phyloP scores from a whole-genome alignment of 768 basidiomycete genomes.

The Russula brevipes region DNA sequence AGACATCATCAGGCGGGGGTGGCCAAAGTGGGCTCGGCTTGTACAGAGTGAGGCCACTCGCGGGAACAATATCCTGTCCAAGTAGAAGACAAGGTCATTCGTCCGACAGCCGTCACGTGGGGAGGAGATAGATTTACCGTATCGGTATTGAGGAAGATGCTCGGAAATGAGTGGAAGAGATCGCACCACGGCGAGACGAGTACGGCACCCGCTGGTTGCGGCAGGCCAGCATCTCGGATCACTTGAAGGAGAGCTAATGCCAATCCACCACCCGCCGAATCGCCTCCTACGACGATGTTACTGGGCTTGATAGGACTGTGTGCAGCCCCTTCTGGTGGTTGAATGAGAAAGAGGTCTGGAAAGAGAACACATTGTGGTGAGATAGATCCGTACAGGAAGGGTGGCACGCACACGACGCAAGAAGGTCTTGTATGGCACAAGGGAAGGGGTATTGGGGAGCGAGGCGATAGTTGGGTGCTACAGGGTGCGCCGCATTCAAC shows the following conservation, averaged over 20 bases:
- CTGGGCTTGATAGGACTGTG: slow-evolving; percentile 78
- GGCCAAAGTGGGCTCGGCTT: slow-evolving; percentile 78
- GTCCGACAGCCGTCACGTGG: neutral
- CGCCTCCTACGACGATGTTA: slow-evolving; percentile 82
- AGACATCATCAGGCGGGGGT: slow-evolving; percentile 63
- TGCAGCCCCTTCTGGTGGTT: slow-evolving; percentile 71
- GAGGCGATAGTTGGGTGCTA: slow-evolving; percentile 74
- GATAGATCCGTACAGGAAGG: slow-evolving; percentile 24
- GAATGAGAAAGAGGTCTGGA: slow-evolving; percentile 82
- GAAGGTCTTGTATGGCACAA: slow-evolving; percentile 80
- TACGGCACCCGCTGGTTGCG: slow-evolving; percentile 80
- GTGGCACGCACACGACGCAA: slow-evolving; percentile 65
- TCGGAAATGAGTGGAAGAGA: slow-evolving; percentile 90
- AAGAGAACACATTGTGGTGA: neutral
- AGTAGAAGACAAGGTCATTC: neutral
- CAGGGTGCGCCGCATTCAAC: slow-evolving; percentile 21
- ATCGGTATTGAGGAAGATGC: slow-evolving; percentile 74
- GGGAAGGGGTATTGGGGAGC: slow-evolving; percentile 98
- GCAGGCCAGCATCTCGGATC: slow-evolving; percentile 80
- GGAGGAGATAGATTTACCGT: slow-evolving; percentile 46
- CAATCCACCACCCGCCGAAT: slow-evolving; percentile 93
- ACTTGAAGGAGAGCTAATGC: slow-evolving; percentile 78
- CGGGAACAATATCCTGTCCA: slow-evolving; percentile 68
- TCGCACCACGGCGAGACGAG: slow-evolving; percentile 92
- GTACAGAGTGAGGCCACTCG: slow-evolving; percentile 67